Conservation (phyloP, 805 yeast species). For the Cyberlindnera petersonii region DNA sequence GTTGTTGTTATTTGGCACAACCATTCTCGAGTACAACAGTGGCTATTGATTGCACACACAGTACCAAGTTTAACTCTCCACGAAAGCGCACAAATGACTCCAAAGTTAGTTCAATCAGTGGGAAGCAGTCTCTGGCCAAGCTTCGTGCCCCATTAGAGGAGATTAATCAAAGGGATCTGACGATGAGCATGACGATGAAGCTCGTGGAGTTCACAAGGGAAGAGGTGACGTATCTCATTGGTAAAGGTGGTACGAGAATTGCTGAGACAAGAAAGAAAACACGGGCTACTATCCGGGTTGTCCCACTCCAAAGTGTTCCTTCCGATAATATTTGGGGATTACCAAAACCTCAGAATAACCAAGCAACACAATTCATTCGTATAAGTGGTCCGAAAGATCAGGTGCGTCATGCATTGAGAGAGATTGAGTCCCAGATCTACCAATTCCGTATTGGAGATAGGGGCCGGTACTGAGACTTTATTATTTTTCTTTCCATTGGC, state of each 20-base stretch:
- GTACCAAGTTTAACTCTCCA: background rate
- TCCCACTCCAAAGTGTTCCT: conserved; percentile 28
- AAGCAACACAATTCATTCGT: conserved; percentile 28
- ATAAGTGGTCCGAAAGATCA: conserved; percentile 30
- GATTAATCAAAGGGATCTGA: background rate
- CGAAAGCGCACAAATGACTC: background rate
- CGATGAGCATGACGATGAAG: conserved; percentile 1
- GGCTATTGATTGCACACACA: background rate
- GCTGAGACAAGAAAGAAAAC: conserved; percentile 32
- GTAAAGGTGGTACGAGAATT: conserved; percentile 39
- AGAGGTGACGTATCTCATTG: conserved; percentile 41
- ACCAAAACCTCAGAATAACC: conserved; percentile 3
- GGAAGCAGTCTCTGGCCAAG: too few relatives aligned
- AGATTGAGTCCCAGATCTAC: conserved; percentile 27
- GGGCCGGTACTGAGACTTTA: background rate
- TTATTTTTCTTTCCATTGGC: too few relatives aligned
- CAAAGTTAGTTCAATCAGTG: too few relatives aligned
- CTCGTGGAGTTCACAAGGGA: conserved; percentile 25
- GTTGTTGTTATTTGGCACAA: background rate
- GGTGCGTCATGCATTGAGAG: conserved; percentile 26
- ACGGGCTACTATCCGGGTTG: conserved; percentile 37
- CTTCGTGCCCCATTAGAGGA: background rate
- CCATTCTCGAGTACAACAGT: background rate
- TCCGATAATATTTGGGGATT: background rate
- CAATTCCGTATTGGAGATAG: conserved; percentile 17